phyloP scores from a whole-genome alignment of 176 grass and related monocot species.

The Thalia dealbata region DNA sequence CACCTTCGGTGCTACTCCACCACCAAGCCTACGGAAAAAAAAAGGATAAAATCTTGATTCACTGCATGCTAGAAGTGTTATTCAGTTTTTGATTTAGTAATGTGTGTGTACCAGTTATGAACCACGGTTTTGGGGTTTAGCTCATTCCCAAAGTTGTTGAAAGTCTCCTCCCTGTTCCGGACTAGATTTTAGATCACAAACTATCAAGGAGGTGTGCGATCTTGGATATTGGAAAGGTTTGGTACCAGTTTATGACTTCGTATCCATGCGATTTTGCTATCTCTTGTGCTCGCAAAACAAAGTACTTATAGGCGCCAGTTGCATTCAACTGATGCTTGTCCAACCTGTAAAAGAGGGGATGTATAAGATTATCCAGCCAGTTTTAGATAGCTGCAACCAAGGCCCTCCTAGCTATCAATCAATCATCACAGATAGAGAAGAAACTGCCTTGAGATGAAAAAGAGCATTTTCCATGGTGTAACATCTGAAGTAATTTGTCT shows the following conservation, averaged over 20 bases:
- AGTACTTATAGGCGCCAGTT: slow-evolving; percentile 70
- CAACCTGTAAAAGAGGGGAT: slow-evolving; percentile 33
- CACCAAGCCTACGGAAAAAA: slow-evolving; percentile 37
- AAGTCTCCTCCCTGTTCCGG: slow-evolving; percentile 69
- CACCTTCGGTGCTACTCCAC: slow-evolving; percentile 53
- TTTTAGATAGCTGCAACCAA: no score
- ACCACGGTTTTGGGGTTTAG: slow-evolving; percentile 65
- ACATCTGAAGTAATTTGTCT: no score
- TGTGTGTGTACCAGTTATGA: slow-evolving; percentile 70
- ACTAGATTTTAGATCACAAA: not conserved
- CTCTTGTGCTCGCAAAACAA: slow-evolving; percentile 72
- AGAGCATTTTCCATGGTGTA: no score
- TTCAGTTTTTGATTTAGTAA: not conserved
- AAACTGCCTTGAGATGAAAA: no score
- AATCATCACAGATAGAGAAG: no score
- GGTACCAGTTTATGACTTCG: slow-evolving; percentile 71
- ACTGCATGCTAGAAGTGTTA: no score
- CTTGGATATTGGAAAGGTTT: not conserved
- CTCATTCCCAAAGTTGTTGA: slow-evolving; percentile 66
- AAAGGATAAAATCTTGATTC: not conserved
- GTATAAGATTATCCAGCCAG: not conserved
- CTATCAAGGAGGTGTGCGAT: not conserved
- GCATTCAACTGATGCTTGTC: slow-evolving; percentile 61
- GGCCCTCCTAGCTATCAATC: no score
- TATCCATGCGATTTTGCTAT: slow-evolving; percentile 81